Percentiles rank a stretch among this genome's conserved stretches.
Evolutionary conservation across 768 basidiomycete genomes (phyloP).

Genomic region (Suillus plorans): DNA sequence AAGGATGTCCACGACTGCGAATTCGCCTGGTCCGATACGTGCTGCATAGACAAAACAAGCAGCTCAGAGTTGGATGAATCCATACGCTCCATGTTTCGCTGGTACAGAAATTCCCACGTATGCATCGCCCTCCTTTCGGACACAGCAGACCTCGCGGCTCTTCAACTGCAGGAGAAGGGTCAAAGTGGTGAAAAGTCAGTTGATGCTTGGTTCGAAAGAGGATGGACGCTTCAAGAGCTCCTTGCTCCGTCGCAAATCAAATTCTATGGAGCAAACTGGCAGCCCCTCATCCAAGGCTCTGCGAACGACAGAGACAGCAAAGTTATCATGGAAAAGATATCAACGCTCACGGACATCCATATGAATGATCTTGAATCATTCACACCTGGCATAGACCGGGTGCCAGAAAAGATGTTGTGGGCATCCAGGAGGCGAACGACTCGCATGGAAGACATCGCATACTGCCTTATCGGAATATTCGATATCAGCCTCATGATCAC

Average conservation of each 20-base stretch:
- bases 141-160: neutral
- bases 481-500: slow-evolving; percentile 14
- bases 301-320: neutral
- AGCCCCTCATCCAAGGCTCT: slow-evolving; percentile 5
- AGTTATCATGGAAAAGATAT: slow-evolving; percentile 3
- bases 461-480: slow-evolving; percentile 19
- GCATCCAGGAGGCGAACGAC: slow-evolving; percentile 20
- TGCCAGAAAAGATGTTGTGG: slow-evolving; percentile 15
- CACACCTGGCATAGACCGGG: slow-evolving; percentile 6
- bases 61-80: slow-evolving; percentile 21
- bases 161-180: neutral
- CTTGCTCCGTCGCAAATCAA: slow-evolving; percentile 17
- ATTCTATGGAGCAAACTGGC: slow-evolving; percentile 18
- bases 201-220: slow-evolving; percentile 18
- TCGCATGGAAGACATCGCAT: slow-evolving; percentile 17
- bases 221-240: slow-evolving; percentile 17
- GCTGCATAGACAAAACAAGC: slow-evolving; percentile 19
- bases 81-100: slow-evolving; percentile 21
- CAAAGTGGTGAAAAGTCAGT: too few species aligned
- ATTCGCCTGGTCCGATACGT: slow-evolving; percentile 16
- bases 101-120: slow-evolving; percentile 17
- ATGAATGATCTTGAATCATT: slow-evolving; percentile 7
- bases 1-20: neutral
- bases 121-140: slow-evolving; percentile 16
- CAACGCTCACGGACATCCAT: slow-evolving; percentile 1